Percentiles rank a stretch among this genome's conserved stretches.
phyloP scores from a whole-genome alignment of 1,139 yeast species.

The Blastobotrys serpentis region DNA sequence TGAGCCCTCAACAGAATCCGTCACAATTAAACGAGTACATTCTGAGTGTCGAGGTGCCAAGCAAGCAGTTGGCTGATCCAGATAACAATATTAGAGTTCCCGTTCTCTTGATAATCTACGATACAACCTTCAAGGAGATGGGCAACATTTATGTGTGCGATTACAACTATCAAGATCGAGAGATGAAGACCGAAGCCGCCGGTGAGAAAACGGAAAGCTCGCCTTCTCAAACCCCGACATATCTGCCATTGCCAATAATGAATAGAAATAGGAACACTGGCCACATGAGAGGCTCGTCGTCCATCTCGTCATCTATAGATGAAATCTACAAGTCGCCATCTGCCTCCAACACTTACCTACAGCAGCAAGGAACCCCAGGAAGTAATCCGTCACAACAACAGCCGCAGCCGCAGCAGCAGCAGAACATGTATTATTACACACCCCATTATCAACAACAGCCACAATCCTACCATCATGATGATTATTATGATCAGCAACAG shows the following conservation, averaged over 20 bases:
- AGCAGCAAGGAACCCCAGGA: too few species aligned
- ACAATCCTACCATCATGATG: conserved; percentile 3
- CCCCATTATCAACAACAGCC: conserved; percentile 10
- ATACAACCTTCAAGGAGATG: conserved; percentile 12
- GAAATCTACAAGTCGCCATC: conserved; percentile 10
- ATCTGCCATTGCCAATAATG: conserved; percentile 8
- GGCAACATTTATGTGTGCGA: conserved; percentile 11
- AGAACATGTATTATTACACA: conserved; percentile 9
- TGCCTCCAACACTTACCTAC: not conserved
- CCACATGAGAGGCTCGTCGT: conserved; percentile 7
- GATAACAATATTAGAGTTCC: conserved; percentile 4
- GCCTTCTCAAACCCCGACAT: conserved; percentile 8
- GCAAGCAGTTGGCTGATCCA: conserved; percentile 20
- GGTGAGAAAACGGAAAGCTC: conserved; percentile 3
- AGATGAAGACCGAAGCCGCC: conserved; percentile 6
- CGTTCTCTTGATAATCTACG: conserved; percentile 10
- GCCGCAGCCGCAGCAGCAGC: conserved; percentile 9
- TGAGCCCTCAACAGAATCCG: conserved; percentile 7
- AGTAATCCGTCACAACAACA: too few species aligned
- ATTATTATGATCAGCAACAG: not conserved
- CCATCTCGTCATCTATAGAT: conserved; percentile 7
- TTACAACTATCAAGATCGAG: conserved; percentile 11
- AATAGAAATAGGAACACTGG: conserved; percentile 6
- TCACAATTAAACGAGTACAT: conserved; percentile 19
- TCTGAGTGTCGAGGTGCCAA: conserved; percentile 25